phyloP scores from a whole-genome alignment of 108 stramenopile genomes.

The Conticribra weissflogii region DNA sequence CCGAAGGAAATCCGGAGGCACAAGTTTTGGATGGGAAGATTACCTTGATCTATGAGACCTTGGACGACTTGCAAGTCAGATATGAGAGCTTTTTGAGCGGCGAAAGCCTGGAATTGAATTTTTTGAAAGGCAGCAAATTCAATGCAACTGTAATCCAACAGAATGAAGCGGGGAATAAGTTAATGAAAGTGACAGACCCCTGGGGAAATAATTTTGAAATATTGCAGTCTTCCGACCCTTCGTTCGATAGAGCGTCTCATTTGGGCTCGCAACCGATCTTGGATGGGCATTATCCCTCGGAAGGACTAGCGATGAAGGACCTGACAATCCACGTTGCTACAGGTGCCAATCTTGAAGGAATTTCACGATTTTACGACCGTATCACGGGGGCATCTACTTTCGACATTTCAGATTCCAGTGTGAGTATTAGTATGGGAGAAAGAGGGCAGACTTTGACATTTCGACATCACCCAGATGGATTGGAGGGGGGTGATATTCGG shows the following conservation, averaged over 20 bases:
- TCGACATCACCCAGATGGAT: constrained; percentile 42
- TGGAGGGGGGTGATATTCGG: constrained; percentile 12
- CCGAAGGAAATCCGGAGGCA: constrained; percentile 56
- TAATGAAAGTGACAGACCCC: constrained; percentile 61
- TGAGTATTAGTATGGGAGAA: constrained; percentile 62
- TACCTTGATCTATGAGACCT: constrained; percentile 51
- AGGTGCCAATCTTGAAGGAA: constrained; percentile 58
- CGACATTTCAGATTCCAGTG: constrained; percentile 12
- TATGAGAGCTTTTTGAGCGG: constrained; percentile 35
- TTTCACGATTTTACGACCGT: constrained; percentile 63
- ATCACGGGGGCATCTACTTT: constrained; percentile 51
- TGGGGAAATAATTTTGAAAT: constrained; percentile 66
- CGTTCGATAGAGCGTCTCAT: constrained; percentile 47
- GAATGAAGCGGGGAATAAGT: constrained; percentile 12
- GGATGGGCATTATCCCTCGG: constrained; percentile 41
- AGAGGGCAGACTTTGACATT: constrained; percentile 66
- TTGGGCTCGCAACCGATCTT: constrained; percentile 40
- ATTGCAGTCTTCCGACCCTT: constrained; percentile 36
- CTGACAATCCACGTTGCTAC: constrained; percentile 52
- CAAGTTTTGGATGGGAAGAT: constrained; percentile 69
- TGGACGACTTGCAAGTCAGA: constrained; percentile 44
- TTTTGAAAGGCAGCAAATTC: constrained; percentile 55
- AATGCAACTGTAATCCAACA: constrained; percentile 13
- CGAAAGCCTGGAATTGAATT: constrained; percentile 16
- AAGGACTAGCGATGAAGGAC: constrained; percentile 57